phyloP scores from a whole-genome alignment of 2,329 filamentous ascomycete genomes.

The Zasmidium citrigriseum region DNA sequence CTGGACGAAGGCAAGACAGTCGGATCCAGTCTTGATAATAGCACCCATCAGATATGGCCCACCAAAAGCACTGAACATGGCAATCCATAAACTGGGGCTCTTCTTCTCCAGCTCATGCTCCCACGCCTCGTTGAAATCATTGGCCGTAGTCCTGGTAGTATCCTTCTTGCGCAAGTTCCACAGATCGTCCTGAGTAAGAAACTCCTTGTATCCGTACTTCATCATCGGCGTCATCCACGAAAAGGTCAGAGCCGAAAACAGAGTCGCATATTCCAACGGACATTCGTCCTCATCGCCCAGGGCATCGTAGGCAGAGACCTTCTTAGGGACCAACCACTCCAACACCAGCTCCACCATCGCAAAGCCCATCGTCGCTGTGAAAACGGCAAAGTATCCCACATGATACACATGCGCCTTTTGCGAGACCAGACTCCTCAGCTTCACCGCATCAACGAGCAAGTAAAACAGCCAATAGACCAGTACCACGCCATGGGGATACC shows the following conservation, averaged over 20 bases:
- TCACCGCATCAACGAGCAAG: slow-evolving; percentile 74
- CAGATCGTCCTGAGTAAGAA: slow-evolving; percentile 88
- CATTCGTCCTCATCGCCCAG: slow-evolving; percentile 70
- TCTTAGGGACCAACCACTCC: slow-evolving; percentile 87
- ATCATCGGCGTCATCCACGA: slow-evolving; percentile 99
- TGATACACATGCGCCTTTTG: slow-evolving; percentile 69
- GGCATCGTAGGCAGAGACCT: slow-evolving; percentile 67
- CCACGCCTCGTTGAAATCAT: slow-evolving; percentile 75
- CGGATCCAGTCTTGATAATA: slow-evolving; percentile 86
- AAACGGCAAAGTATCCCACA: slow-evolving; percentile 74
- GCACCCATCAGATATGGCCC: slow-evolving; percentile 79
- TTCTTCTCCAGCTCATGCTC: slow-evolving; percentile 69
- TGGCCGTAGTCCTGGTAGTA: slow-evolving; percentile 72
- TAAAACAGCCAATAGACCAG: slow-evolving; percentile 92
- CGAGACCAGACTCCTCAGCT: slow-evolving; percentile 81
- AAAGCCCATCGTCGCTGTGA: slow-evolving; percentile 70
- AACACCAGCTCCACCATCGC: slow-evolving; percentile 70
- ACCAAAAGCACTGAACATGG: slow-evolving; percentile 80
- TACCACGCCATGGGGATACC: slow-evolving; percentile 83
- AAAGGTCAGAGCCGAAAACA: slow-evolving; percentile 93
- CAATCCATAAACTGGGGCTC: slow-evolving; percentile 80
- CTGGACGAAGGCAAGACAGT: slow-evolving; percentile 82
- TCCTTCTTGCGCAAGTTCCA: slow-evolving; percentile 87
- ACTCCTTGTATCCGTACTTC: slow-evolving; percentile 90
- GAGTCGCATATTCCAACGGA: slow-evolving; percentile 84